Evolutionary conservation across 2,329 filamentous ascomycete species (phyloP).

Genomic region (Colletotrichum scovillei): DNA sequence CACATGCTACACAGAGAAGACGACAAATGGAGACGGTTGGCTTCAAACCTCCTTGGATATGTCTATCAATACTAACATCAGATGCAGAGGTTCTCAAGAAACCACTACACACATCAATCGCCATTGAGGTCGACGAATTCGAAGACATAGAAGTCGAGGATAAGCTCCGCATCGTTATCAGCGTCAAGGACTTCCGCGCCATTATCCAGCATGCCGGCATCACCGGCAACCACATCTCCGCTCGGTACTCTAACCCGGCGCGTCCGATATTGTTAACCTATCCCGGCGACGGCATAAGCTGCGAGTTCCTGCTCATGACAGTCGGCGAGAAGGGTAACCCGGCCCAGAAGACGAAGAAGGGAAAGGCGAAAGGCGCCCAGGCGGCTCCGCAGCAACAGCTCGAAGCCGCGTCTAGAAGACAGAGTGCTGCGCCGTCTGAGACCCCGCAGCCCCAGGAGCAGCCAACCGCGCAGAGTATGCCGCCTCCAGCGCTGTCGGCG

Average conservation of each 20-base stretch:
- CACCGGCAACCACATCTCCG: slow-evolving; percentile 73
- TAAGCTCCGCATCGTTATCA: slow-evolving; percentile 82
- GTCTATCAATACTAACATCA: slow-evolving; percentile 31
- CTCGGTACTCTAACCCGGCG: slow-evolving; percentile 77
- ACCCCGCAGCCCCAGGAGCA: slow-evolving; percentile 40
- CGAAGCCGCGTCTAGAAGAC: slow-evolving; percentile 60
- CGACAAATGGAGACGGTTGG: slow-evolving; percentile 68
- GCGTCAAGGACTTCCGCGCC: slow-evolving; percentile 84
- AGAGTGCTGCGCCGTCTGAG: slow-evolving; percentile 52
- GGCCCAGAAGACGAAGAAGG: slow-evolving; percentile 59
- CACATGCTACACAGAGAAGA: slow-evolving; percentile 85
- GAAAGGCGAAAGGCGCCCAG: slow-evolving; percentile 51
- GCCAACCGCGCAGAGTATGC: slow-evolving; percentile 41
- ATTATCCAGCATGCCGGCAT: slow-evolving; percentile 81
- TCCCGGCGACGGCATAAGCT: slow-evolving; percentile 73
- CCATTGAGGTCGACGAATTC: slow-evolving; percentile 81
- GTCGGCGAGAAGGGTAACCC: slow-evolving; percentile 72
- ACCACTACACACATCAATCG: slow-evolving; percentile 82
- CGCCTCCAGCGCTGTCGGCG: slow-evolving; percentile 43
- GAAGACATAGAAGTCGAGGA: slow-evolving; percentile 80
- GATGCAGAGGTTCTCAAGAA: slow-evolving; percentile 78
- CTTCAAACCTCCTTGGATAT: neutral
- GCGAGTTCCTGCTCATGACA: slow-evolving; percentile 86
- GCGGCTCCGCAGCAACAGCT: slow-evolving; percentile 54
- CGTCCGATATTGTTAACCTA: slow-evolving; percentile 81